Evolutionary conservation across 345 rosid genomes (phyloP).

Genomic region (Viola odorata): DNA sequence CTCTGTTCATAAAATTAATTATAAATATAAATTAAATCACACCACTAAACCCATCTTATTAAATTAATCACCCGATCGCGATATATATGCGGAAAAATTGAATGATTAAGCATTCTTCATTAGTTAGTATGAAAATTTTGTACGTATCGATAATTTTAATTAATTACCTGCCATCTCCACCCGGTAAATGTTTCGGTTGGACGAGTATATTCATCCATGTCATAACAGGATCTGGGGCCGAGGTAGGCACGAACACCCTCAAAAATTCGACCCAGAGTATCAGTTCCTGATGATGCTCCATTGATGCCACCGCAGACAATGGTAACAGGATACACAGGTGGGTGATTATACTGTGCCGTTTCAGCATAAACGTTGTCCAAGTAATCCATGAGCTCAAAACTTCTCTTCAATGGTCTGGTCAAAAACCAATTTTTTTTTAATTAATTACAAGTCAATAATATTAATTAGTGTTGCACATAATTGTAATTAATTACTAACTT

Average conservation of each 20-base stretch:
- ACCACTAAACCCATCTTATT: too few species aligned
- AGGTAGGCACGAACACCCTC: constrained; percentile 39
- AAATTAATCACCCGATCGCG: too few species aligned
- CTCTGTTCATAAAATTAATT: constrained; percentile 24
- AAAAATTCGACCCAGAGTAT: constrained; percentile 29
- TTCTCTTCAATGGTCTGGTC: constrained; percentile 24
- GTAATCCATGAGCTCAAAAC: constrained; percentile 23
- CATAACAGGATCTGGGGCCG: constrained; percentile 36
- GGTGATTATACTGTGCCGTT: constrained; percentile 42
- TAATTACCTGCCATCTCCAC: constrained; percentile 49
- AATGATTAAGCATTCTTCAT: not conserved
- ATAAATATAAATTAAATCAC: not conserved
- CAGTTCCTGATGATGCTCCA: constrained; percentile 22
- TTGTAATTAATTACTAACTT: not conserved
- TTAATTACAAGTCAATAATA: too few species aligned
- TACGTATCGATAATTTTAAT: not conserved
- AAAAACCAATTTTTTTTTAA: too few species aligned
- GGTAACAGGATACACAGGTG: constrained; percentile 31
- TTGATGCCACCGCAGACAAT: constrained; percentile 35
- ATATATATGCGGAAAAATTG: too few species aligned
- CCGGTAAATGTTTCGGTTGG: constrained; percentile 21
- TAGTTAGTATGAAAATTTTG: not conserved
- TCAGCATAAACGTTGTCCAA: constrained; percentile 27
- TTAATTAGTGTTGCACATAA: not conserved
- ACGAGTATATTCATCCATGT: constrained; percentile 18